Conservation (phyloP, 2,329 filamentous ascomycete species). For the Emericellopsis cladophorae region DNA sequence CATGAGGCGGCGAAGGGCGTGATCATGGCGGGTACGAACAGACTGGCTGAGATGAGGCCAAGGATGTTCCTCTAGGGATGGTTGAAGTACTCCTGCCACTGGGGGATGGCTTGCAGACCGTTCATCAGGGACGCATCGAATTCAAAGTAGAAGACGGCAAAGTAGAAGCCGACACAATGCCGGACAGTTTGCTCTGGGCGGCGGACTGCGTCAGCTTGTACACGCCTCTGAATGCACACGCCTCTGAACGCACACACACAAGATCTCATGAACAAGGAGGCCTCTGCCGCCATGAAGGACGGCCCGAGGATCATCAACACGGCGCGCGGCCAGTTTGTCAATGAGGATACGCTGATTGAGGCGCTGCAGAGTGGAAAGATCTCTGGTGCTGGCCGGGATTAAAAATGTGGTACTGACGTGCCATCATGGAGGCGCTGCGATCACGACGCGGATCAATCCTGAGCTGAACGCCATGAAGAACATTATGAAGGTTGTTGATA, state of each 20-base stretch:
- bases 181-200: not conserved
- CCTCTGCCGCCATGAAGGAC: slow-evolving; percentile 30
- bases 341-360: slow-evolving; percentile 33
- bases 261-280: slow-evolving; percentile 11
- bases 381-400: slow-evolving; percentile 27
- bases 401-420: slow-evolving; percentile 23
- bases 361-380: slow-evolving; percentile 33
- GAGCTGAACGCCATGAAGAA: slow-evolving; percentile 23
- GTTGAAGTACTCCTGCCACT: slow-evolving; percentile 10
- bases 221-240: slow-evolving; percentile 19
- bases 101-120: slow-evolving; percentile 5
- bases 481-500: slow-evolving; percentile 14
- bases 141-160: slow-evolving; percentile 3
- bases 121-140: slow-evolving; percentile 6
- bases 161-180: slow-evolving; percentile 3
- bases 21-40: slow-evolving; percentile 29
- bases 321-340: slow-evolving; percentile 35
- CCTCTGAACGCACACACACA: slow-evolving; percentile 15
- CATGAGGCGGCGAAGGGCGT: slow-evolving; percentile 10
- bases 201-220: slow-evolving; percentile 13
- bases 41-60: slow-evolving; percentile 20
- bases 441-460: slow-evolving; percentile 25
- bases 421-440: slow-evolving; percentile 22
- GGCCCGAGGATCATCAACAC: slow-evolving; percentile 38
- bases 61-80: slow-evolving; percentile 13